Evolutionary conservation across 805 yeast genomes (phyloP).

Genomic region (Ogataea methylovora): DNA sequence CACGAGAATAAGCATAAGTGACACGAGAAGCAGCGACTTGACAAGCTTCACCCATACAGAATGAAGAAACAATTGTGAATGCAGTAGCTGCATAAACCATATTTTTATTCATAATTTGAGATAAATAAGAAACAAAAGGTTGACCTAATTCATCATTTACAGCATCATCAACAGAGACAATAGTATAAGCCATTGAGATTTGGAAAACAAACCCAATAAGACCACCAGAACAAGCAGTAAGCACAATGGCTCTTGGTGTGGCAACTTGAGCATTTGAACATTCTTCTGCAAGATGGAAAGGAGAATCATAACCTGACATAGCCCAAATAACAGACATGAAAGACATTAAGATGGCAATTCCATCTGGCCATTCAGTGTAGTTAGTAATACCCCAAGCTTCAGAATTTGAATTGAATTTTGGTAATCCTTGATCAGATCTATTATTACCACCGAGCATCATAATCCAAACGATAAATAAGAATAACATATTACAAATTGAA

Average conservation of each 20-base stretch:
- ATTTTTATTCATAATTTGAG: conserved; percentile 37
- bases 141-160: conserved; percentile 47
- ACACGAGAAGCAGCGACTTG: conserved; percentile 63
- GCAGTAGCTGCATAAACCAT: conserved; percentile 35
- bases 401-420: conserved; percentile 42
- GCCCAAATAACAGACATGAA: conserved; percentile 63
- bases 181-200: conserved; percentile 54
- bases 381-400: conserved; percentile 50
- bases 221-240: conserved; percentile 51
- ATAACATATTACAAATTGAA: conserved; percentile 39
- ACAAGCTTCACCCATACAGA: conserved; percentile 49
- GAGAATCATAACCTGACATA: conserved; percentile 71
- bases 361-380: conserved; percentile 58
- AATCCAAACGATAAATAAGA: conserved; percentile 44
- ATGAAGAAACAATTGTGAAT: conserved; percentile 35
- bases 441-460: conserved; percentile 45
- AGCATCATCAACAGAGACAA: conserved; percentile 40
- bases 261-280: conserved; percentile 56
- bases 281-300: conserved; percentile 71
- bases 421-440: conserved; percentile 26
- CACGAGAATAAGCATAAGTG: conserved; percentile 61
- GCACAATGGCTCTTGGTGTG: conserved; percentile 60
- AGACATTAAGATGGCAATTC: conserved; percentile 48
- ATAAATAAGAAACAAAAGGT: conserved; percentile 49
- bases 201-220: conserved; percentile 48